A percentile compares a stretch with the other conserved stretches of the same genome.
Evolutionary conservation across 2,329 filamentous ascomycete species (phyloP).

Genomic region (Pestalotiopsis sp.): DNA sequence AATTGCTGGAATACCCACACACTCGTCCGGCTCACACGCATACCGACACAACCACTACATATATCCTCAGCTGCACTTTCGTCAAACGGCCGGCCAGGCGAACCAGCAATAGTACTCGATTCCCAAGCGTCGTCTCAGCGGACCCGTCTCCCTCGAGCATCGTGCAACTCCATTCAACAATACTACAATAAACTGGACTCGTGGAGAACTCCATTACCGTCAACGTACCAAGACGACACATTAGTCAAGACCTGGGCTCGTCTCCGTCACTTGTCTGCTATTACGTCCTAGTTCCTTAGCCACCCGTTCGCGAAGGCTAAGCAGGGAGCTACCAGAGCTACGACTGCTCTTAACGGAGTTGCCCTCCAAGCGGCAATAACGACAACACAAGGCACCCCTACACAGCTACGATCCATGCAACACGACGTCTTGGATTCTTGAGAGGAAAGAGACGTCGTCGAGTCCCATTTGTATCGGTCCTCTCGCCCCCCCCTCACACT

Average conservation of each 20-base stretch:
- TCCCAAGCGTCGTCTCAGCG: background rate
- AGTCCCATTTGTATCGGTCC: background rate
- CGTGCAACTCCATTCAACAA: background rate
- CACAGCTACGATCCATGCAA: slow-evolving; percentile 1
- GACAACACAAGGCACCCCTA: slow-evolving; percentile 5
- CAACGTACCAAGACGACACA: background rate
- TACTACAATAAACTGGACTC: background rate
- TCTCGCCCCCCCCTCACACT: background rate
- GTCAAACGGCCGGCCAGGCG: too few relatives aligned
- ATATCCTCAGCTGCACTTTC: too few relatives aligned
- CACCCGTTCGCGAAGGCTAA: slow-evolving; percentile 4
- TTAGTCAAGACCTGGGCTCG: background rate
- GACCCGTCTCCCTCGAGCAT: background rate
- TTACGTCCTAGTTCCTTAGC: background rate
- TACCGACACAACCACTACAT: too few relatives aligned
- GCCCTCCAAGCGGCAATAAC: slow-evolving; percentile 2
- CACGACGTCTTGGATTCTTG: slow-evolving; percentile 4
- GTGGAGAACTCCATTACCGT: background rate
- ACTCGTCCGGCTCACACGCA: too few relatives aligned
- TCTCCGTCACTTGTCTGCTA: slow-evolving; percentile 1
- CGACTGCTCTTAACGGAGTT: background rate
- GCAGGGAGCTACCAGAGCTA: background rate
- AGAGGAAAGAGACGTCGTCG: background rate
- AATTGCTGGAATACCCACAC: too few relatives aligned
- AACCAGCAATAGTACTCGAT: too few relatives aligned